Percentiles rank a stretch among this genome's conserved stretches.
Conservation (phyloP, 768 basidiomycete species). For the Panellus pusillus region DNA sequence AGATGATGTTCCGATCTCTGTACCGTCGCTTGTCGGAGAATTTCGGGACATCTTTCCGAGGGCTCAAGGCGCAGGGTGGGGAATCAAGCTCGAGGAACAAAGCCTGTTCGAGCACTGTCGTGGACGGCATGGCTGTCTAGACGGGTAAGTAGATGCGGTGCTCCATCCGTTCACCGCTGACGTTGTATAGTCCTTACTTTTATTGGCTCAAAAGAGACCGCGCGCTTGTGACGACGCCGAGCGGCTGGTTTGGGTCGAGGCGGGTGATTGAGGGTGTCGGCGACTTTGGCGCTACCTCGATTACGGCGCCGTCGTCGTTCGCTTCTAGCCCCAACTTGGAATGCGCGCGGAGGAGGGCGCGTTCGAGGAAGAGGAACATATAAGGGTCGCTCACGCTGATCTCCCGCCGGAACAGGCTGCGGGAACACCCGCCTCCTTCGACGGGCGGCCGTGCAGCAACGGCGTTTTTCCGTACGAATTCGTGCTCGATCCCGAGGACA, state of each 20-base stretch:
- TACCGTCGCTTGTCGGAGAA: conserved; percentile 89
- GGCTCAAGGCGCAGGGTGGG: conserved; percentile 80
- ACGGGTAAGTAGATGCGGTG: conserved; percentile 57
- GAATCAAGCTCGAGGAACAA: conserved; percentile 70
- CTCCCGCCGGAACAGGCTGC: too few relatives aligned
- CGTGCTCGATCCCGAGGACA: conserved; percentile 79
- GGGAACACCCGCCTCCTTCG: too few relatives aligned
- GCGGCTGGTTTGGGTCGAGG: conserved; percentile 68
- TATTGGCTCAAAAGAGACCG: conserved; percentile 82
- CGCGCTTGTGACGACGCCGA: conserved; percentile 66
- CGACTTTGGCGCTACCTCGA: conserved; percentile 26
- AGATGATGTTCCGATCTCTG: conserved; percentile 81
- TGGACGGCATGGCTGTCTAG: conserved; percentile 78
- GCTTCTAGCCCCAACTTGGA: too few relatives aligned
- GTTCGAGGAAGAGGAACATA: too few relatives aligned
- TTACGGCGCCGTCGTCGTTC: conserved; percentile 20
- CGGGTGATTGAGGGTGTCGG: conserved; percentile 45
- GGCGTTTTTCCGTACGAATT: conserved; percentile 90
- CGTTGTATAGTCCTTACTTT: conserved; percentile 71
- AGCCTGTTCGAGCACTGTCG: conserved; percentile 86
- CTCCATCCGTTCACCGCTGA: conserved; percentile 3
- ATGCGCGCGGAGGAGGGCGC: too few relatives aligned
- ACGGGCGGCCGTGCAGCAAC: too few relatives aligned
- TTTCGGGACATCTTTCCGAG: conserved; percentile 86
- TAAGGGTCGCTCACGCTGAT: too few relatives aligned